Evolutionary conservation across 208 protist species (phyloP).

Genomic region (Leishmania arabica): DNA sequence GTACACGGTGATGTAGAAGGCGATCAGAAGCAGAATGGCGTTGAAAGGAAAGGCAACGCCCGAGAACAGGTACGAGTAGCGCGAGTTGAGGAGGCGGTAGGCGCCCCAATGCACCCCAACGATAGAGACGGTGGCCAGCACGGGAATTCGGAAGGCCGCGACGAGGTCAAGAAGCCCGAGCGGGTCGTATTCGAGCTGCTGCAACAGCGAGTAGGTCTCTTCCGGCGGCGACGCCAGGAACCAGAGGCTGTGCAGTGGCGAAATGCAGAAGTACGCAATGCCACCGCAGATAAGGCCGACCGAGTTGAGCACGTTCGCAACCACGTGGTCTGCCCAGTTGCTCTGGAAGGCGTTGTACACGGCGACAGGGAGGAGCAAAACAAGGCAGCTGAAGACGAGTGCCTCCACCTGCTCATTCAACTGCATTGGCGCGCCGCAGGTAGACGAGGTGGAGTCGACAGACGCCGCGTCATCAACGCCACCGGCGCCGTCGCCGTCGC

Average conservation of each 20-base stretch:
- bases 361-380: conserved; percentile 58
- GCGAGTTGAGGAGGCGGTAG: conserved; percentile 69
- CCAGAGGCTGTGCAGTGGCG: conserved; percentile 66
- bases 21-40: conserved; percentile 54
- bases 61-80: conserved; percentile 82
- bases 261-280: conserved; percentile 65
- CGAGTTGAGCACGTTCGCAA: conserved; percentile 66
- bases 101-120: conserved; percentile 55
- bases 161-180: conserved; percentile 60
- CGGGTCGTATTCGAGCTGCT: conserved; percentile 71
- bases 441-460: conserved; percentile 14
- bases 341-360: conserved; percentile 78
- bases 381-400: conserved; percentile 62
- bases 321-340: conserved; percentile 57
- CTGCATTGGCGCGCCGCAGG: conserved; percentile 34
- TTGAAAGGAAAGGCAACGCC: conserved; percentile 73
- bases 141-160: conserved; percentile 29
- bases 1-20: conserved; percentile 58
- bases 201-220: conserved; percentile 22
- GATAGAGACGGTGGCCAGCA: conserved; percentile 35
- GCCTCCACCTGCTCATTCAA: conserved; percentile 70
- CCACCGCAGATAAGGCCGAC: conserved; percentile 59
- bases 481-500: not conserved
- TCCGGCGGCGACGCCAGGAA: conserved; percentile 46
- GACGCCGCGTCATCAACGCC: conserved; percentile 22